A percentile compares a stretch with the other conserved stretches of the same genome.
Conservation (phyloP, 768 basidiomycete species). For the Tricholoma furcatifolium region DNA sequence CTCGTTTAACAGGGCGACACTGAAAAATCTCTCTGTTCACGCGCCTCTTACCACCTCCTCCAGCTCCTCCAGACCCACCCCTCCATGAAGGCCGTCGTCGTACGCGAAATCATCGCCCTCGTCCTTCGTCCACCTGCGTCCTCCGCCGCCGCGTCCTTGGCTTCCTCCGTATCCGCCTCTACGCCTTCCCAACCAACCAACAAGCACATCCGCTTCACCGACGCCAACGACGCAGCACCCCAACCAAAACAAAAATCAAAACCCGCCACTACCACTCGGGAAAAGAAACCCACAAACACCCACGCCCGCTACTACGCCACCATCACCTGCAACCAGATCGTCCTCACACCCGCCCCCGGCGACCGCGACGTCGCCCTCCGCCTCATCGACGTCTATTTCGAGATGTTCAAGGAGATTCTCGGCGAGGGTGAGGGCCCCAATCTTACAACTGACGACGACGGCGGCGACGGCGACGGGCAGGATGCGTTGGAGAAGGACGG, state of each 20-base stretch:
- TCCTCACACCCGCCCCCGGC: conserved; percentile 55
- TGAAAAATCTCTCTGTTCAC: conserved; percentile 83
- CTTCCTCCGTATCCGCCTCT: too few relatives aligned
- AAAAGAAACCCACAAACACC: conserved; percentile 48
- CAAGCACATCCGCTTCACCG: conserved; percentile 53
- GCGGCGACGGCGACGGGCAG: conserved; percentile 23
- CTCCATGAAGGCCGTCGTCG: conserved; percentile 86
- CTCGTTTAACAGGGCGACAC: conserved; percentile 68
- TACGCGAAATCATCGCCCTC: conserved; percentile 81
- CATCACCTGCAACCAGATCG: conserved; percentile 94
- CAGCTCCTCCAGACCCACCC: conserved; percentile 90
- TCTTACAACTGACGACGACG: too few relatives aligned
- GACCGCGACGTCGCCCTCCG: conserved; percentile 76
- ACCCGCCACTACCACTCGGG: conserved; percentile 21
- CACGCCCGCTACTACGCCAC: conserved; percentile 91
- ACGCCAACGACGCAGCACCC: conserved; percentile 27
- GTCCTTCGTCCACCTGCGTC: conserved; percentile 63
- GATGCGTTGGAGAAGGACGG: conserved; percentile 29
- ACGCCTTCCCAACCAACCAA: conserved; percentile 30
- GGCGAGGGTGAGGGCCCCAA: conserved; percentile 52
- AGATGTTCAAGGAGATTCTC: conserved; percentile 87
- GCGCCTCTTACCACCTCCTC: conserved; percentile 86
- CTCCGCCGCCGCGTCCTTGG: conserved; percentile 31
- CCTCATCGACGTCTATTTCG: conserved; percentile 90
- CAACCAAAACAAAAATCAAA: conserved; percentile 33